phyloP scores from a whole-genome alignment of 1,139 yeast genomes.

The Yamadazyma conglobata region DNA sequence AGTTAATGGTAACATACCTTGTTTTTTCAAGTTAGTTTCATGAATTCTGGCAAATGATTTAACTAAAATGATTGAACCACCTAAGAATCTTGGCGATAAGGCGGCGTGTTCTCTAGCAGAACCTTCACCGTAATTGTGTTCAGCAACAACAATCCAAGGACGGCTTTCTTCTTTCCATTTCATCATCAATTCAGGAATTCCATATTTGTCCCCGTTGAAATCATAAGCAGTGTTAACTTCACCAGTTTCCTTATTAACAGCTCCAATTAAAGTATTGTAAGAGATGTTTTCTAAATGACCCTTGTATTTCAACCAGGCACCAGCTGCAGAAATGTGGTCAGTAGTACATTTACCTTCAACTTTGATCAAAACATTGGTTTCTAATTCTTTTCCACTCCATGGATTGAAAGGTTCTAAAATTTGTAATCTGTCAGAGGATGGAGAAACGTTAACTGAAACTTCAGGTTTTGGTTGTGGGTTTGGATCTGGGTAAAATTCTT shows the following conservation, averaged over 20 bases:
- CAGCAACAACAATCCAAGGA: conserved; percentile 96
- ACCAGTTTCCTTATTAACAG: conserved; percentile 94
- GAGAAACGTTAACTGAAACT: conserved; percentile 70
- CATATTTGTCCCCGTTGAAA: conserved; percentile 69
- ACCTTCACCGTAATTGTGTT: conserved; percentile 98
- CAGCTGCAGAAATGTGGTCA: conserved; percentile 98
- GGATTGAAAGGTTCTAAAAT: conserved; percentile 82
- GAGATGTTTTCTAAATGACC: conserved; percentile 96
- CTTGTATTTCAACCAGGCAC: conserved; percentile 98
- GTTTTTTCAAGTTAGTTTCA: conserved; percentile 84
- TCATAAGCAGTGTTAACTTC: conserved; percentile 91
- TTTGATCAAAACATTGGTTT: conserved; percentile 73
- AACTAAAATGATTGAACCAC: conserved; percentile 83
- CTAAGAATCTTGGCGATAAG: conserved; percentile 87
- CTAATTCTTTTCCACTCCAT: conserved; percentile 81
- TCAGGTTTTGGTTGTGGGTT: conserved; percentile 70
- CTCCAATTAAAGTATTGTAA: conserved; percentile 93
- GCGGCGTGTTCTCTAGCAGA: conserved; percentile 99
- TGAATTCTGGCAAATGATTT: conserved; percentile 95
- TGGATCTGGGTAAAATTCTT: conserved; percentile 79
- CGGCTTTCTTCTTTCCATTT: conserved; percentile 83
- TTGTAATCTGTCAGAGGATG: conserved; percentile 71
- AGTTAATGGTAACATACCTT: conserved; percentile 93
- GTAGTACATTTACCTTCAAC: conserved; percentile 98
- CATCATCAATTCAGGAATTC: conserved; percentile 96